Percentiles rank a stretch among this genome's conserved stretches.
These are phyloP conservation scores for Xylariaceae sp. DNA, from an alignment of 2,329 filamentous ascomycete genomes.

Conservation along the genomic window DNA sequence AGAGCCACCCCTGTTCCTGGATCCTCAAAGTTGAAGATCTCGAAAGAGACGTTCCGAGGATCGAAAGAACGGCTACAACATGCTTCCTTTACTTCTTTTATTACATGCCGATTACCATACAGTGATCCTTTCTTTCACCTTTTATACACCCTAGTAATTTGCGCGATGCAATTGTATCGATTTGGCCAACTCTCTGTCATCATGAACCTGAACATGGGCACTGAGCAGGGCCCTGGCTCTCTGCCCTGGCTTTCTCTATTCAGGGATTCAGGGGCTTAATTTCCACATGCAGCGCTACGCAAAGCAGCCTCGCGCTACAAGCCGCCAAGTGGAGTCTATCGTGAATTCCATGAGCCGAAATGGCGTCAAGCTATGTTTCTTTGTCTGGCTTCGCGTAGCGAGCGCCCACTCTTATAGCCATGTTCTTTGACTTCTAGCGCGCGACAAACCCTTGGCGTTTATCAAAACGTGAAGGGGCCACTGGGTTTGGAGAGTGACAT, in stretches of 20 bases:
- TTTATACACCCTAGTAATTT: slow-evolving; percentile 22
- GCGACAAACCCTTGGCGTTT: slow-evolving; percentile 1
- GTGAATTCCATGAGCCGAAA: no score
- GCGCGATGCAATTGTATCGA: slow-evolving; percentile 25
- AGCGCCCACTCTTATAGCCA: not conserved
- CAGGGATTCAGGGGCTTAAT: slow-evolving; percentile 35
- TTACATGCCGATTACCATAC: not conserved
- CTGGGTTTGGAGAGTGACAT: slow-evolving; percentile 12
- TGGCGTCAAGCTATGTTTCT: slow-evolving; percentile 18
- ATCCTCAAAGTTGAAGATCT: slow-evolving; percentile 9
- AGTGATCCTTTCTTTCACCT: slow-evolving; percentile 21
- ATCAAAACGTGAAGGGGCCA: slow-evolving; percentile 2
- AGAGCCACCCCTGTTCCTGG: slow-evolving; percentile 9
- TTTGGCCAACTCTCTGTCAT: not conserved
- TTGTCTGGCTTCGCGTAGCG: slow-evolving; percentile 5
- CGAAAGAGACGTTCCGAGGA: no score
- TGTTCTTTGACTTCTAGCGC: not conserved
- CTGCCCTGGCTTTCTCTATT: slow-evolving; percentile 3
- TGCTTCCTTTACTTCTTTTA: no score
- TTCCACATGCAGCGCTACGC: slow-evolving; percentile 37
- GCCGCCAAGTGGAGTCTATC: slow-evolving; percentile 35
- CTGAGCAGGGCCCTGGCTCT: slow-evolving; percentile 10
- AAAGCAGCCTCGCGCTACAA: slow-evolving; percentile 35
- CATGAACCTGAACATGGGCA: slow-evolving; percentile 10
- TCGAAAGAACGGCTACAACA: no score